Percentiles rank a stretch among this genome's conserved stretches.
These are phyloP conservation scores for Schizonepeta tenuifolia DNA, from an alignment of 257 asterid species.

Conservation along the genomic window DNA sequence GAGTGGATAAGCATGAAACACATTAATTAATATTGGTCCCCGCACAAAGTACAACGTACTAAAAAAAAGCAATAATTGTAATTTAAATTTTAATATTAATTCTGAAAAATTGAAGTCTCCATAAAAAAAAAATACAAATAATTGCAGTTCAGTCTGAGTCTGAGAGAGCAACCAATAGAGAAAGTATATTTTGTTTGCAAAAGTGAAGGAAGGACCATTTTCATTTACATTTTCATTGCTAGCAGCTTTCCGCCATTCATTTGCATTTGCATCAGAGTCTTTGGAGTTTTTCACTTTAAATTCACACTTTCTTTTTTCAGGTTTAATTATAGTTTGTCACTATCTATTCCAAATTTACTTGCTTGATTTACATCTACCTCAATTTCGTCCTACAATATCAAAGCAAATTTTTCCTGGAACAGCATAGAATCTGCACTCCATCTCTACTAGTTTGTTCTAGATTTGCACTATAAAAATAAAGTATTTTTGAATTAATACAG, in stretches of 20 bases:
- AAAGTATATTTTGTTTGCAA: neutral
- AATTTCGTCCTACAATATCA: no score
- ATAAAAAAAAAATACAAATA: neutral
- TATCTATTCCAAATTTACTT: neutral
- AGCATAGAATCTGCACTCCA: no score
- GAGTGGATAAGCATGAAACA: slow-evolving; percentile 28
- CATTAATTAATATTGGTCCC: slow-evolving; percentile 19
- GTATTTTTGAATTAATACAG: no score
- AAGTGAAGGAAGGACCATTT: neutral
- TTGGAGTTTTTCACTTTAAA: neutral
- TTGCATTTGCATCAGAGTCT: neutral
- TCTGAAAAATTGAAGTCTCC: neutral
- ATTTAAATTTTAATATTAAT: no score
- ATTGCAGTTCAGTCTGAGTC: neutral
- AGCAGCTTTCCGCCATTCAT: neutral
- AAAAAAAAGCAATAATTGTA: neutral
- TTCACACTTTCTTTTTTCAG: neutral
- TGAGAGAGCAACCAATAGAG: neutral
- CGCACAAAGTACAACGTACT: slow-evolving; percentile 17
- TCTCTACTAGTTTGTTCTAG: no score
- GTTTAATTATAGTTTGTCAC: neutral
- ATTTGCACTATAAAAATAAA: no score
- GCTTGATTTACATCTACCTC: neutral
- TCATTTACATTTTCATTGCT: neutral
- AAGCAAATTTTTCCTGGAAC: no score